phyloP scores from a whole-genome alignment of 768 basidiomycete genomes.

The Kwoniella dendrophila region DNA sequence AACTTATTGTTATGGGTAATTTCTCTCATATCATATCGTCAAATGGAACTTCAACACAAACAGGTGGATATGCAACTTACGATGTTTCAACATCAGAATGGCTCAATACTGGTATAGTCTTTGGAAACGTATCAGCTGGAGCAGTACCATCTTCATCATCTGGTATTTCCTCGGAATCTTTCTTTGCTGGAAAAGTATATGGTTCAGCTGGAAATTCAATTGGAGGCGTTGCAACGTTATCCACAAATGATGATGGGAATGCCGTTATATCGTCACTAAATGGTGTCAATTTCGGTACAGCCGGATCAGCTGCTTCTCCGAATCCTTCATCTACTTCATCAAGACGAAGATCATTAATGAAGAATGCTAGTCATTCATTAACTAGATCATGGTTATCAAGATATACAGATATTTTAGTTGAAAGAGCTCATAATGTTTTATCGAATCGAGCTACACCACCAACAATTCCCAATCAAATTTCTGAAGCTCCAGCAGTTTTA shows the following conservation, averaged over 20 bases:
- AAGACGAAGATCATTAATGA: constrained; percentile 22
- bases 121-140: constrained; percentile 51
- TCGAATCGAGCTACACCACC: constrained; percentile 64
- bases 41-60: constrained; percentile 53
- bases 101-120: constrained; percentile 71
- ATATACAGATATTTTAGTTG: constrained; percentile 52
- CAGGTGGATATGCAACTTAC: constrained; percentile 76
- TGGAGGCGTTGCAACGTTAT: constrained; percentile 74
- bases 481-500: constrained; percentile 76
- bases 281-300: constrained; percentile 67
- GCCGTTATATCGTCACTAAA: constrained; percentile 64
- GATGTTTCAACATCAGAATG: constrained; percentile 65
- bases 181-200: constrained; percentile 47
- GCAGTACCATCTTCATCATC: constrained; percentile 31
- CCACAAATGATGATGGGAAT: constrained; percentile 62
- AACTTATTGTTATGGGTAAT: constrained; percentile 72
- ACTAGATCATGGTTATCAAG: constrained; percentile 33
- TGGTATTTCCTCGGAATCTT: constrained; percentile 66
- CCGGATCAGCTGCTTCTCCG: constrained; percentile 55
- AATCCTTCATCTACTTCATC: constrained; percentile 46
- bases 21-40: constrained; percentile 63
- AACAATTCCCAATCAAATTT: constrained; percentile 64
- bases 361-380: constrained; percentile 13
- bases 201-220: constrained; percentile 65
- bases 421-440: constrained; percentile 15